A percentile compares a stretch with the other conserved stretches of the same genome.
Conservation (phyloP, 2,329 filamentous ascomycete species). For the Trichothecium sympodiale region DNA sequence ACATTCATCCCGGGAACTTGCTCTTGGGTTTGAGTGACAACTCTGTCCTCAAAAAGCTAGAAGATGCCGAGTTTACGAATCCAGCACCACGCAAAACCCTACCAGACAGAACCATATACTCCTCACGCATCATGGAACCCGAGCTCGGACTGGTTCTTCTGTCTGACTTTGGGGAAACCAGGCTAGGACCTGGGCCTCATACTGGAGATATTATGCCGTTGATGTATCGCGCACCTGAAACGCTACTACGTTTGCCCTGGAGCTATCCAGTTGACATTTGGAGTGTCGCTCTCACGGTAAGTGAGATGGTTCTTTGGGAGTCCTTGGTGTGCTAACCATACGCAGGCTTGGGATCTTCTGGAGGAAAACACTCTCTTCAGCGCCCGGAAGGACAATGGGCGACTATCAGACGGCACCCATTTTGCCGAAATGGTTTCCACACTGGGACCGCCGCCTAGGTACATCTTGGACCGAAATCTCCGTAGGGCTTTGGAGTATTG, state of each 20-base stretch:
- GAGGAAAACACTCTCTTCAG: constrained; percentile 10
- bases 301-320: constrained; percentile 4
- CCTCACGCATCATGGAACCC: constrained; percentile 13
- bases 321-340: neutral
- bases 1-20: constrained; percentile 15
- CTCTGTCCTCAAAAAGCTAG: constrained; percentile 10
- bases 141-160: constrained; percentile 14
- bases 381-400: constrained; percentile 9
- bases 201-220: constrained; percentile 17
- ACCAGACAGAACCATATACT: constrained; percentile 12
- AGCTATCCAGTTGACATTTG: constrained; percentile 16
- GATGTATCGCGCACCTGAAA: constrained; percentile 14
- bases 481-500: constrained; percentile 10
- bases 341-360: constrained; percentile 14
- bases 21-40: constrained; percentile 12
- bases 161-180: constrained; percentile 17
- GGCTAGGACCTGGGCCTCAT: constrained; percentile 13
- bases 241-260: constrained; percentile 12
- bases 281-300: constrained; percentile 15
- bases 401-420: constrained; percentile 11
- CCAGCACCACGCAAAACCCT: constrained; percentile 12
- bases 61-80: constrained; percentile 12
- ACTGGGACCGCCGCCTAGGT: constrained; percentile 10
- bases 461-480: constrained; percentile 8
- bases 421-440: constrained; percentile 14